Percentiles rank a stretch among this genome's conserved stretches.
Evolutionary conservation across 2,329 filamentous ascomycete species (phyloP).

Genomic region (Bipolaris cookei): DNA sequence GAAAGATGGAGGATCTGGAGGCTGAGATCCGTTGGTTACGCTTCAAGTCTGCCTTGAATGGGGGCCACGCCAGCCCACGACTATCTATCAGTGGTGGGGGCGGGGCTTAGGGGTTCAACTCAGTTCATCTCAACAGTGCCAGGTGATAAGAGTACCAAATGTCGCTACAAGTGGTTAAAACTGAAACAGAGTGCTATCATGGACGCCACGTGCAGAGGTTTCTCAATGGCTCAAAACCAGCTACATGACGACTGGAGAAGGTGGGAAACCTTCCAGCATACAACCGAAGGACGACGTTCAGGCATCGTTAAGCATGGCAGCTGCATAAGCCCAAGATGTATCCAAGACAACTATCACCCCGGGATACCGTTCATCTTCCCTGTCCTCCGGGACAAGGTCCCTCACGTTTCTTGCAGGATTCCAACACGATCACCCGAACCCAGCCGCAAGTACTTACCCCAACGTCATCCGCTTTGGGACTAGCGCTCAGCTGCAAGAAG

Average conservation of each 20-base stretch:
- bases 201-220: not conserved
- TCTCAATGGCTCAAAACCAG: not conserved
- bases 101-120: not conserved
- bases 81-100: not conserved
- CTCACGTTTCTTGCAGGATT: not conserved
- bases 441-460: not conserved
- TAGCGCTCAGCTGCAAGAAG: too few relatives aligned
- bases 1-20: not conserved
- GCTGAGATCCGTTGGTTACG: not conserved
- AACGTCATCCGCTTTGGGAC: too few relatives aligned
- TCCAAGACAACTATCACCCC: not conserved
- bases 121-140: not conserved
- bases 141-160: too few relatives aligned
- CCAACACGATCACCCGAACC: too few relatives aligned
- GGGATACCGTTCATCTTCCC: not conserved
- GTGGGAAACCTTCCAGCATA: not conserved
- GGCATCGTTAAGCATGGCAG: not conserved
- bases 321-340: not conserved
- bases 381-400: not conserved
- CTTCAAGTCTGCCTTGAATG: conserved; percentile 3
- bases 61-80: not conserved
- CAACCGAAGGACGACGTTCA: not conserved
- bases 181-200: not conserved
- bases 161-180: not conserved
- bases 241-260: not conserved